Evolutionary conservation across 345 rosid genomes (phyloP).

Genomic region (Camelina hispida): DNA sequence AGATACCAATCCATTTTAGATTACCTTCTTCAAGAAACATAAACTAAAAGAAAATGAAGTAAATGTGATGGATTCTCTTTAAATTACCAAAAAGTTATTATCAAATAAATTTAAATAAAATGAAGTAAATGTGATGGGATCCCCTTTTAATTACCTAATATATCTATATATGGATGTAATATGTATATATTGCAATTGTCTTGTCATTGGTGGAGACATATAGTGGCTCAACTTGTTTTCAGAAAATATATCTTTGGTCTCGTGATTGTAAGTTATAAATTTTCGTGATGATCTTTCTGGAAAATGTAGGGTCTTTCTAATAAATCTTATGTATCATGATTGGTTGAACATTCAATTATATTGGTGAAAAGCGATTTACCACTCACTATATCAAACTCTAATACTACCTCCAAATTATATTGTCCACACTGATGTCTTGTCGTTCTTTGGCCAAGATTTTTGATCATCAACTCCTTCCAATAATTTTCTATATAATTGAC

Average conservation of each 20-base stretch:
- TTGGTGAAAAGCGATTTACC: slow-evolving; percentile 24
- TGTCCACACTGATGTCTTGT: slow-evolving; percentile 1
- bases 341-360: slow-evolving; percentile 24
- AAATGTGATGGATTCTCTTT: slow-evolving; percentile 15
- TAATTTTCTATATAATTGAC: too few relatives aligned
- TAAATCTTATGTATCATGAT: slow-evolving; percentile 36
- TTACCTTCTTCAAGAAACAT: slow-evolving; percentile 10
- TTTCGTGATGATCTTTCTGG: slow-evolving; percentile 24
- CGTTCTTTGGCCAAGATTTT: not conserved
- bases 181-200: slow-evolving; percentile 7
- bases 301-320: slow-evolving; percentile 34
- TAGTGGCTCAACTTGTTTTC: slow-evolving; percentile 27
- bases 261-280: slow-evolving; percentile 10
- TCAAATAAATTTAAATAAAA: not conserved
- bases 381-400: slow-evolving; percentile 1
- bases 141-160: not conserved
- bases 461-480: not conserved
- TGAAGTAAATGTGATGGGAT: slow-evolving; percentile 9
- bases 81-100: not conserved
- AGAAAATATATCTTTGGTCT: slow-evolving; percentile 21
- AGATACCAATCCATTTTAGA: not conserved
- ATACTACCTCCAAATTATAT: slow-evolving; percentile 15
- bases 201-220: slow-evolving; percentile 22
- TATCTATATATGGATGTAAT: too few relatives aligned
- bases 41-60: slow-evolving; percentile 8